A percentile compares a stretch with the other conserved stretches of the same genome.
phyloP scores from a whole-genome alignment of 176 grass and related monocot species.

The Elaeis guineensis region DNA sequence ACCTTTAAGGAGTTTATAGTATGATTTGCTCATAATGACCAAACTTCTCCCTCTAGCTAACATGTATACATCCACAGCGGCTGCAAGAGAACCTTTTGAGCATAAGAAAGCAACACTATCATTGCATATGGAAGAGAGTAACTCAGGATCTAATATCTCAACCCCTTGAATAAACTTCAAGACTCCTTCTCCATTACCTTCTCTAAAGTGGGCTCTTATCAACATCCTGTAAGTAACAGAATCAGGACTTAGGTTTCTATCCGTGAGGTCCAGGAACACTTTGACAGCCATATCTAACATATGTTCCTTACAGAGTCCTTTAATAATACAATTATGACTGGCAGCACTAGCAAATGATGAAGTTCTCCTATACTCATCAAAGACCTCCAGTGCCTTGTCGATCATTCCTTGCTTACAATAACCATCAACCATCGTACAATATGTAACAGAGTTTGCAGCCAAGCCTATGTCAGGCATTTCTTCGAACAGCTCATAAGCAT shows the following conservation, averaged over 20 bases:
- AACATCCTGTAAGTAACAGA: conserved; percentile 40
- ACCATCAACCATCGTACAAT: conserved; percentile 51
- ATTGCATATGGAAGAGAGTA: conserved; percentile 58
- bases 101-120: conserved; percentile 60
- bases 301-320: conserved; percentile 43
- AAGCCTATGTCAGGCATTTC: conserved; percentile 56
- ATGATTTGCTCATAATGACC: conserved; percentile 52
- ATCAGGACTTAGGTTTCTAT: conserved; percentile 36
- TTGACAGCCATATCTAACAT: conserved; percentile 35
- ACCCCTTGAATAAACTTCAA: conserved; percentile 51
- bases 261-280: conserved; percentile 54
- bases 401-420: conserved; percentile 52
- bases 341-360: conserved; percentile 29
- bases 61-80: conserved; percentile 54
- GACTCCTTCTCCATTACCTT: conserved; percentile 42
- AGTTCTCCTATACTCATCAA: conserved; percentile 46
- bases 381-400: conserved; percentile 49
- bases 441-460: conserved; percentile 58
- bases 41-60: conserved; percentile 39
- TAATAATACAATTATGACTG: conserved; percentile 41
- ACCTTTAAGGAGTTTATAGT: conserved; percentile 48
- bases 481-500: conserved; percentile 66
- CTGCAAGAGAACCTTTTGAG: conserved; percentile 36
- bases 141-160: conserved; percentile 31
- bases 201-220: conserved; percentile 46